Base-by-base conservation (phyloP, 805 yeast genomes). In the Priceomyces carsonii region DNA sequence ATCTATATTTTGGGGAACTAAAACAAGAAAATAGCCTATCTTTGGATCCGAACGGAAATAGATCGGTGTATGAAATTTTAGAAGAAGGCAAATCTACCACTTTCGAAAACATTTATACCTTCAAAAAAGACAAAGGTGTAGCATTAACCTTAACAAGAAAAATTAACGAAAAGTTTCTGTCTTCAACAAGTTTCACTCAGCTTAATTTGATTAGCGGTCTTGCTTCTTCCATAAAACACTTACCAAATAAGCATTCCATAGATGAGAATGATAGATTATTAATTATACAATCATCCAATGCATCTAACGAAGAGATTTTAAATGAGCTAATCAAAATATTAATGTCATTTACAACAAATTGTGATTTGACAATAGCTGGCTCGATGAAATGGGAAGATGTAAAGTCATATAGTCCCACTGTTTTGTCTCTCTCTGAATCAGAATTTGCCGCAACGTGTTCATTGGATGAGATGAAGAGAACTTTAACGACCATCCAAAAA, bases 201-300 rank as follows among this genome's bases (percentile, higher is more conserved):
- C 60, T 71, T 38, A 75, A 76, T 42, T 52, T 79, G 26, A 72
- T 77, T 4, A 71, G 81, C 42, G 66, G 79, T 5, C 57, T 73
- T 21, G 77, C 85, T 2, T 66, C 83, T 1, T 61, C 73, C 15
- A 43, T 75, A 29, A 77, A 72, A 45, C 71, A 68, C 25, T 58
- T 76, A 53, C 69, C 79, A 1, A 62, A 36, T 43, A 57, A 39
- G 60, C 70, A 36, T 59, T 71, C 17, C 44, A 61, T 38, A 40
- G 55, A 7, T 28, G 55, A 18, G 12, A 57, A 19, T 35, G 71
- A 51, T 45, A 50, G 24, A 9, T 35, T 54, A 5, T 47, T 46
- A 12, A 48, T 53, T 14, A 49, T 58, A 7, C 55, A 51, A 28
- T 22, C 39, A 3, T 32, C 34, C 15, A n/a, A 16, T n/a, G n/a